Evolutionary conservation across 2,329 filamentous ascomycete species (phyloP).

Genomic region (Ascochyta koolunga): DNA sequence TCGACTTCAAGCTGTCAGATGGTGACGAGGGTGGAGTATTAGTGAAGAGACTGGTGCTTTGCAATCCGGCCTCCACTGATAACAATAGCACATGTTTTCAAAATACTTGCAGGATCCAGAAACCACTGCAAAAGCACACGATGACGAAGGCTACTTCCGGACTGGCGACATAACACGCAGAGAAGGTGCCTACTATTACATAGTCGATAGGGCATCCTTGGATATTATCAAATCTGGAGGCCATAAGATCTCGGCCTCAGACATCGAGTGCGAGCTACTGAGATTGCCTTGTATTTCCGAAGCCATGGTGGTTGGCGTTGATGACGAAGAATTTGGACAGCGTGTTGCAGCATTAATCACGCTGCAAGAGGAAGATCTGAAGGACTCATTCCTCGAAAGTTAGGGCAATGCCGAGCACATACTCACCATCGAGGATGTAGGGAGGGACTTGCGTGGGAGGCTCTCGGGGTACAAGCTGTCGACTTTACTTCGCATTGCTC

Average conservation of each 20-base stretch:
- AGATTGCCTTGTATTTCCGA: conserved; percentile 57
- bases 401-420: conserved; percentile 22
- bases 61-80: neutral
- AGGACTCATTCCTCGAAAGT: conserved; percentile 22
- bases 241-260: conserved; percentile 62
- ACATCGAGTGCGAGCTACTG: conserved; percentile 61
- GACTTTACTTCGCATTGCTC: conserved; percentile 53
- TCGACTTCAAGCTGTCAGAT: conserved; percentile 51
- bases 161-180: conserved; percentile 53
- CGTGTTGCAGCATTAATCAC: conserved; percentile 61
- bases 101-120: conserved; percentile 51
- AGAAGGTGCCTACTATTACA: conserved; percentile 57
- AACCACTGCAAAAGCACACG: conserved; percentile 54
- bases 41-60: conserved; percentile 44
- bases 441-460: conserved; percentile 52
- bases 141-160: conserved; percentile 56
- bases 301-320: conserved; percentile 60
- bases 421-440: conserved; percentile 50
- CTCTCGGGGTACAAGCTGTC: conserved; percentile 58
- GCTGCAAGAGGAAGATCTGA: conserved; percentile 44
- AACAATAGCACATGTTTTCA: conserved; percentile 48
- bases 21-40: conserved; percentile 58
- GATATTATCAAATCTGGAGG: conserved; percentile 63
- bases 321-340: conserved; percentile 61
- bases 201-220: conserved; percentile 59